Conservation (phyloP, 148 eudicot genomes). For the Dysphania ambrosioides region DNA sequence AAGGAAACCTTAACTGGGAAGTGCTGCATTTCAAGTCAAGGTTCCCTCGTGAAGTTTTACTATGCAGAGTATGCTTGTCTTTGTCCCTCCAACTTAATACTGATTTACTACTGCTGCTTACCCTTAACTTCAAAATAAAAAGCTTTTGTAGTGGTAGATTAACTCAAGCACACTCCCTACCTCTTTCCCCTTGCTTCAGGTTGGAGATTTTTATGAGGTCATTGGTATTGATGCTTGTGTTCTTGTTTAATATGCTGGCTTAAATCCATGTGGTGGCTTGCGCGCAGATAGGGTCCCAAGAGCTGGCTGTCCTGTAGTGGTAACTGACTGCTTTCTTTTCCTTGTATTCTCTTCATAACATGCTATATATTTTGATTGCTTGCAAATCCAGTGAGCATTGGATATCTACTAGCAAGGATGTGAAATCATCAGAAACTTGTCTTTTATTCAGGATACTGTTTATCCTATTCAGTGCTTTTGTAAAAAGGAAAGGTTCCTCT, state of each 20-base stretch:
- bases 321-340: constrained; percentile 31
- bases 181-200: constrained; percentile 41
- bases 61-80: constrained; percentile 86
- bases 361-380: constrained; percentile 3
- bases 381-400: neutral
- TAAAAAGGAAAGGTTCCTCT: neutral
- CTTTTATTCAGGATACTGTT: neutral
- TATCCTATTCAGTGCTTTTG: neutral
- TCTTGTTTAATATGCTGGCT: constrained; percentile 95
- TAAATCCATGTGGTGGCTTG: constrained; percentile 95
- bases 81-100: neutral
- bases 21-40: constrained; percentile 87
- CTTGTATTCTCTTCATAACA: neutral
- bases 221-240: constrained; percentile 93
- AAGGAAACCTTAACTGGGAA: constrained; percentile 94
- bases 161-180: neutral
- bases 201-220: constrained; percentile 96
- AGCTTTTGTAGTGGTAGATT: constrained; percentile 3
- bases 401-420: neutral
- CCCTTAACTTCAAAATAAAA: constrained; percentile 9
- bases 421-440: constrained; percentile 2
- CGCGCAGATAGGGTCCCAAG: constrained; percentile 90
- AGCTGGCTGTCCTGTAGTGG: constrained; percentile 99
- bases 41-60: constrained; percentile 94
- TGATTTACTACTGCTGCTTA: neutral